phyloP scores from a whole-genome alignment of 2,329 filamentous ascomycete species.

The Tolypocladium inflatum region DNA sequence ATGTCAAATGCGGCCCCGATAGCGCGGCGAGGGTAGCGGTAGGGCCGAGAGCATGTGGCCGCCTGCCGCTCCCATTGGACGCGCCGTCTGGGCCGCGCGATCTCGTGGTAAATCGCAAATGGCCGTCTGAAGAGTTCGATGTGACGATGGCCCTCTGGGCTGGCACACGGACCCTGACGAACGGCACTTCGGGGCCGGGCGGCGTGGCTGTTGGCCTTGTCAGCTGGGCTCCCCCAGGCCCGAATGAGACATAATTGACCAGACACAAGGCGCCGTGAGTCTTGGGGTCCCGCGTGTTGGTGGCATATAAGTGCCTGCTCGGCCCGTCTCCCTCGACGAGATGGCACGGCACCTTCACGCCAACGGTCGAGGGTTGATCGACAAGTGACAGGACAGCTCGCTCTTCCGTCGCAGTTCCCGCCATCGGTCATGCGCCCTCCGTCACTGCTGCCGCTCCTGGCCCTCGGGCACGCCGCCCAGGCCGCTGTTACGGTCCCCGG shows the following conservation, averaged over 20 bases:
- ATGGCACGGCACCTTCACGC: background rate
- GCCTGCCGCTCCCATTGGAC: background rate
- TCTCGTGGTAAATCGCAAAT: background rate
- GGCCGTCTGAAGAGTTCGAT: background rate
- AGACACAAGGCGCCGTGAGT: background rate
- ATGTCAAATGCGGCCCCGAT: background rate
- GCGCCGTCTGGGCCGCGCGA: background rate
- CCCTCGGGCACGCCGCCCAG: constrained; percentile 5
- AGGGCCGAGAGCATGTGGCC: background rate
- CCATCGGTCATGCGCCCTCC: constrained; percentile 7
- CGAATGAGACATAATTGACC: background rate
- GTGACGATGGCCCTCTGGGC: background rate
- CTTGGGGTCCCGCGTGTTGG: background rate
- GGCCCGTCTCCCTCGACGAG: background rate
- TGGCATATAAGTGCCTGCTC: background rate
- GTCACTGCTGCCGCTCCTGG: constrained; percentile 7
- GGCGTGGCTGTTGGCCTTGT: background rate
- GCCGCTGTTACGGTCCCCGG: background rate
- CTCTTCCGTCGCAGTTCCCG: background rate
- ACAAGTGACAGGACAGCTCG: background rate
- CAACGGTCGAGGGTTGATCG: background rate
- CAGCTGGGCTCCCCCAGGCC: background rate
- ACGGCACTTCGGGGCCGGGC: background rate
- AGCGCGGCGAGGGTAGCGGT: background rate
- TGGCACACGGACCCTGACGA: background rate